Percentiles rank a stretch among this genome's conserved stretches.
Evolutionary conservation across 23 red algal species (phyloP).

Genomic region (Pyropia yezoensis): DNA sequence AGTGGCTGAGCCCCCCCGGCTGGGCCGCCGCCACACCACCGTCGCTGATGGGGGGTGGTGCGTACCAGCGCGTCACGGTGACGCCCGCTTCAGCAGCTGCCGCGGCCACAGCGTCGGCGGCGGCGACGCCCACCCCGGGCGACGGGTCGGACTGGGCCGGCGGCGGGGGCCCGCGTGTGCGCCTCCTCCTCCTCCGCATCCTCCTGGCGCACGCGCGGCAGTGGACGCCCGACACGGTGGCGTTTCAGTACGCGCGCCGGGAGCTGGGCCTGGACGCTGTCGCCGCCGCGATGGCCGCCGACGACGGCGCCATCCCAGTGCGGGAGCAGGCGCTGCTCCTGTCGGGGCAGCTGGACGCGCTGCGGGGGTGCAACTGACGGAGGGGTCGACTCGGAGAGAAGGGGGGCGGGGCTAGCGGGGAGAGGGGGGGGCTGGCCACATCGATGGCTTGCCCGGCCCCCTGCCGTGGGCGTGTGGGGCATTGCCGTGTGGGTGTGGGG

Average conservation of each 20-base stretch:
- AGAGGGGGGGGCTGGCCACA: too few species aligned
- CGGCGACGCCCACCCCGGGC: too few species aligned
- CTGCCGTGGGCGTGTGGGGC: too few species aligned
- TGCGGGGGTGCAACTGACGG: background rate
- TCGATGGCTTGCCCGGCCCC: too few species aligned
- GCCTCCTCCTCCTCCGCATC: conserved; percentile 33
- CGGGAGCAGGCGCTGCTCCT: conserved; percentile 47
- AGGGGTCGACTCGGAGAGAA: background rate
- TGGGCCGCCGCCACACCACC: background rate
- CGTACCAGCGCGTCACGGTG: conserved; percentile 7
- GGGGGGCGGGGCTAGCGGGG: too few species aligned
- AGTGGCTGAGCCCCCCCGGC: conserved; percentile 42
- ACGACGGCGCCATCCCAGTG: conserved; percentile 44
- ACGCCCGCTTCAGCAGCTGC: background rate
- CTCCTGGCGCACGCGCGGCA: conserved; percentile 35
- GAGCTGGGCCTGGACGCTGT: conserved; percentile 36
- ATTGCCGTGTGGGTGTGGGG: too few species aligned
- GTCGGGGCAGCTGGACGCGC: conserved; percentile 22
- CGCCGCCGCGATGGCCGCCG: conserved; percentile 11
- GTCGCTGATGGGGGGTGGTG: too few species aligned
- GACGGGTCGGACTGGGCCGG: too few species aligned
- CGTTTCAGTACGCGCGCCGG: conserved; percentile 3
- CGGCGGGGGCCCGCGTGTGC: conserved; percentile 37
- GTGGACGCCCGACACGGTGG: conserved; percentile 26
- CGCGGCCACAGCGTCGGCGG: too few species aligned